Evolutionary conservation across 345 rosid genomes (phyloP).

Genomic region (Eucalyptus sideroxylon): DNA sequence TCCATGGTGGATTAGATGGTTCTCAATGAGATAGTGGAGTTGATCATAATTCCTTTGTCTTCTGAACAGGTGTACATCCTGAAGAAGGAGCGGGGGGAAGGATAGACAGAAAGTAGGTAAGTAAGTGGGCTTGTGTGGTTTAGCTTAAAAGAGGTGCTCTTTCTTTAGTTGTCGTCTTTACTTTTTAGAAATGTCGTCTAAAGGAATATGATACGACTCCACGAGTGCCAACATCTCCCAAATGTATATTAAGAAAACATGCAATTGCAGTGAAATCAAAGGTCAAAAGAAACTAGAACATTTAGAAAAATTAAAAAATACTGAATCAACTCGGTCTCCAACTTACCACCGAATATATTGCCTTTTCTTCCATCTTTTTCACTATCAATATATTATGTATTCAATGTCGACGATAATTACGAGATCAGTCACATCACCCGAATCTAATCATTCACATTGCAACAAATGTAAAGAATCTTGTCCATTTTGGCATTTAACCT

Average conservation of each 20-base stretch:
- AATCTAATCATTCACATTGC: background rate
- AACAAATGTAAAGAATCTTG: background rate
- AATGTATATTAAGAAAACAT: background rate
- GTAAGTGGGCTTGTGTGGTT: background rate
- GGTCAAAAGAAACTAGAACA: background rate
- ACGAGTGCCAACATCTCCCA: background rate
- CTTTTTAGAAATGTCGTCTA: background rate
- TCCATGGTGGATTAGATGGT: background rate
- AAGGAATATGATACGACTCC: background rate
- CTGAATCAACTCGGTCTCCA: background rate
- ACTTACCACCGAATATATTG: background rate
- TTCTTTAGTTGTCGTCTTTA: background rate
- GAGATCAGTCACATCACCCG: rapidly evolving
- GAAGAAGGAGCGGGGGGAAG: background rate
- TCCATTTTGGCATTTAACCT: background rate
- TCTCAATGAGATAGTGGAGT: background rate
- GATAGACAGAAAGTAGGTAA: background rate
- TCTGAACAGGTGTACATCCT: background rate
- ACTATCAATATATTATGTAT: background rate
- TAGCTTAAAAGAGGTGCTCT: background rate
- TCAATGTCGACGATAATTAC: background rate
- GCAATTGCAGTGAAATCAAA: background rate
- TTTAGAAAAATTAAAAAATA: background rate
- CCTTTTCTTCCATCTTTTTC: background rate
- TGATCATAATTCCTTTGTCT: background rate